Base-by-base conservation (phyloP, 768 basidiomycete genomes). In the Leccinum olivaceopallidum region DNA sequence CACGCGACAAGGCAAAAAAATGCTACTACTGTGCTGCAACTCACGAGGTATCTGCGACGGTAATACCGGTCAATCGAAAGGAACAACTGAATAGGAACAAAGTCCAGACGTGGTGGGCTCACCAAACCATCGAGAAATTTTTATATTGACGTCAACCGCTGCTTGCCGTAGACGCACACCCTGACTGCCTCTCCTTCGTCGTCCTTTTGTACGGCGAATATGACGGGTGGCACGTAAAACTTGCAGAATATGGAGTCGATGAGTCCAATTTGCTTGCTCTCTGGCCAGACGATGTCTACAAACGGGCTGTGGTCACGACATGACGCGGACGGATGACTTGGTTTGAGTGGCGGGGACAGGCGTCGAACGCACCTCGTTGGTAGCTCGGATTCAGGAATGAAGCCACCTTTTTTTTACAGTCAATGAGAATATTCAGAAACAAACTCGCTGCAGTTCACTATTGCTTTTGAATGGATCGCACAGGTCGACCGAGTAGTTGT, bases 241-340 rank as follows among this genome's bases (percentile, higher is more conserved):
- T 90, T 82, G 58, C 79, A 75, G 50, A 79, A 81, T 18, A 83
- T 75, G 0, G 81, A 84, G 64, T 83, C 80, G 7, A 85, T 73
- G 51, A 85, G 74, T 49, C 75, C 76, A 61, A 78, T 79, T 65
- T 92, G 88, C 65, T 92, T 92, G 50, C 71, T 70, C 56, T 83
- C 81, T 0, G 87, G 79, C 91, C 92, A 93, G 4, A 93, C 91
- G n/a, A 92, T 79, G 58, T 88, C 91, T 92, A 48, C 18, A 55
- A 8, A 54, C 22, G 28, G 54, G 22, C 14, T 24, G 30, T 50
- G 24, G 42, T 56, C 24, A 57, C 2, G 53, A 55, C 58, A 42
- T 18, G 39, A n/a, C 39, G 18, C n/a, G n/a, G n/a, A n/a, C 22
- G 2, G 18, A 57, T 32, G 56, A 26, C 20, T 28, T 53, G 8